phyloP scores from a whole-genome alignment of 2,329 filamentous ascomycete species.

The Sclerotinia minor region DNA sequence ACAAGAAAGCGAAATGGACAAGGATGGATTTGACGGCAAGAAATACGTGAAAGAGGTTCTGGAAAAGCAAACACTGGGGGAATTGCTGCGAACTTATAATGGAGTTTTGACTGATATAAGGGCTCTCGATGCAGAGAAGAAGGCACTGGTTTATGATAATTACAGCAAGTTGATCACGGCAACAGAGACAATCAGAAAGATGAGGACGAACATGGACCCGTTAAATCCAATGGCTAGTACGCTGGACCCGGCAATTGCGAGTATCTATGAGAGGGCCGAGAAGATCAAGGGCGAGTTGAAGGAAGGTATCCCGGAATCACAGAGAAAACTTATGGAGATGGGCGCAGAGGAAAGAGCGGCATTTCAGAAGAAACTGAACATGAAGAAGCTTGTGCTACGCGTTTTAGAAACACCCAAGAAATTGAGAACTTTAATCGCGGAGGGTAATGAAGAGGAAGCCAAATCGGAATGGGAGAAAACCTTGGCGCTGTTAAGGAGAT shows the following conservation, averaged over 20 bases:
- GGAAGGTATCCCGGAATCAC: slow-evolving; percentile 41
- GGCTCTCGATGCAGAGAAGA: slow-evolving; percentile 91
- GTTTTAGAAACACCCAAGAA: slow-evolving; percentile 42
- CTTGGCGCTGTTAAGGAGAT: slow-evolving; percentile 36
- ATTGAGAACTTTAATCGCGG: slow-evolving; percentile 57
- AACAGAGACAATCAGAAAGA: slow-evolving; percentile 91
- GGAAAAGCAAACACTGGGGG: slow-evolving; percentile 63
- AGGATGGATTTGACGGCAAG: slow-evolving; percentile 68
- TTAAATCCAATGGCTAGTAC: slow-evolving; percentile 70
- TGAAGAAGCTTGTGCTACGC: slow-evolving; percentile 32
- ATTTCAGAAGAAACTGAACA: slow-evolving; percentile 27
- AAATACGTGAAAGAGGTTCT: slow-evolving; percentile 64
- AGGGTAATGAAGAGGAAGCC: slow-evolving; percentile 64
- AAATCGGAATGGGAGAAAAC: slow-evolving; percentile 45
- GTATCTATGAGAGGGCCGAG: slow-evolving; percentile 59
- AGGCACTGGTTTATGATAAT: slow-evolving; percentile 96
- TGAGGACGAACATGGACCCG: slow-evolving; percentile 80
- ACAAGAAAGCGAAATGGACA: slow-evolving; percentile 71
- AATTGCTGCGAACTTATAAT: slow-evolving; percentile 69
- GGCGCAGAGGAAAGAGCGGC: slow-evolving; percentile 50
- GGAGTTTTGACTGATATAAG: slow-evolving; percentile 77
- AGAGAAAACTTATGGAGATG: slow-evolving; percentile 63
- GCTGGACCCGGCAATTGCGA: slow-evolving; percentile 70
- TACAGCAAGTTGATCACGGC: slow-evolving; percentile 97
- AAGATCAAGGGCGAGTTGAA: slow-evolving; percentile 36